Evolutionary conservation across 2,329 filamentous ascomycete genomes (phyloP), one percentile per base, ranked within the genome.

Genomic region (Colletotrichum sp.): DNA sequence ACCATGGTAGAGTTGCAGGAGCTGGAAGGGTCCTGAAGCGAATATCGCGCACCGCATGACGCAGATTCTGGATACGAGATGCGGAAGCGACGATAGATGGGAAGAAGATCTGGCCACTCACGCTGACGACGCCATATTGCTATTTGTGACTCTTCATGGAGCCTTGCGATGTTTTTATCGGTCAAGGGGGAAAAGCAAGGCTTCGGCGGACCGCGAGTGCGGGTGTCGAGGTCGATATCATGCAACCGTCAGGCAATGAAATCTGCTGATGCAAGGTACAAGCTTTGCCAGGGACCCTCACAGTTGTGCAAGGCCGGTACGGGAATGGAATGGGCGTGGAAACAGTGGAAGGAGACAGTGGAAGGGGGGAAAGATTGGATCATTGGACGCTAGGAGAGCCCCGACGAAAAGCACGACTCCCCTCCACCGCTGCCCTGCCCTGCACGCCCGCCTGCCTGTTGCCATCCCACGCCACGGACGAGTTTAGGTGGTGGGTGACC

Each of bases 101-200:
- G 30, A 30, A 49, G 30, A 26, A 28, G 24, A 71, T 76, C 70
- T 60, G 72, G 63, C 60, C 60, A 81, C 81, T 77, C 75, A 82
- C 81, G 78, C 78, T 67, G 81, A 78, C 24, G 81, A 81, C 68
- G 80, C 77, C 81, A 83, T 81, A 60, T 57, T 76, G 69, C 68
- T 68, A 77, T 57, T 60, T 44, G 34, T 65, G 64, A 71, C 59
- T 67, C 39, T 68, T 76, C 73, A 76, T 76, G 70, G 73, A 76
- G 73, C 64, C 73, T 73, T 64, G 32, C 57, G 57, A 73, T 73
- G 49, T 59, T 68, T 59, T 71, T 36, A 55, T 30, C 65, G 72
- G 36, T 24, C 36, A 52, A 28, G n/a, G 32, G 28, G 28, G 36
- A 49, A 66, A 75, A 67, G 59, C 49, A 71, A 71, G 65, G 62